Conservation (phyloP, 805 yeast species). For the Myxozyma kluyveri region DNA sequence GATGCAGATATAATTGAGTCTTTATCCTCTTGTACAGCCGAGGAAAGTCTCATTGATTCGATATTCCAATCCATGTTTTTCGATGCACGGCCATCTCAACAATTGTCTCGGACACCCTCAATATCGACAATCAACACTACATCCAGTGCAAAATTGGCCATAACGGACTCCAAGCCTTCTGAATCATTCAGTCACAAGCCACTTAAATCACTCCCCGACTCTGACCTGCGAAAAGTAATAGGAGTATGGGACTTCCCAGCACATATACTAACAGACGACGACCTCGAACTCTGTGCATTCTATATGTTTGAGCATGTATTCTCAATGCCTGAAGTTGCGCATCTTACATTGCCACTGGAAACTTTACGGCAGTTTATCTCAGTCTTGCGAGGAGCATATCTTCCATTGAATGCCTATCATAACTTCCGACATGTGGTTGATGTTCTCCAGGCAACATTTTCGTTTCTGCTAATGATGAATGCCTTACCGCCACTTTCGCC, state of each 20-base stretch:
- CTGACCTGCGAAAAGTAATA: too few relatives aligned
- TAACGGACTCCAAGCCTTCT: too few relatives aligned
- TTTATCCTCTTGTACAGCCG: not conserved
- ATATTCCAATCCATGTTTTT: conserved; percentile 13
- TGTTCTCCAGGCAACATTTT: conserved; percentile 86
- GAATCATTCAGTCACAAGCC: too few relatives aligned
- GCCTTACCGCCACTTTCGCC: conserved; percentile 38
- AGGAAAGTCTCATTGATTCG: conserved; percentile 5
- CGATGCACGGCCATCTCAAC: not conserved
- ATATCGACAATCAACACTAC: not conserved
- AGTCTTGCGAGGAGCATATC: conserved; percentile 72
- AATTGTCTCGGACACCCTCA: not conserved
- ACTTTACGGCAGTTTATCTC: conserved; percentile 59
- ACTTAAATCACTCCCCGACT: too few relatives aligned
- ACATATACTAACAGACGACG: conserved; percentile 23
- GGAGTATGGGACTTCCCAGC: conserved; percentile 31
- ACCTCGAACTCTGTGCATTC: conserved; percentile 41
- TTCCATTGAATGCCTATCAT: conserved; percentile 85
- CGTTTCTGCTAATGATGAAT: conserved; percentile 44
- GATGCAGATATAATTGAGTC: not conserved
- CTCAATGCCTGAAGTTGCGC: conserved; percentile 27
- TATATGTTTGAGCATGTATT: conserved; percentile 51
- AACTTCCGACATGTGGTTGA: conserved; percentile 95
- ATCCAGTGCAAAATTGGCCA: too few relatives aligned
- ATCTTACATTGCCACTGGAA: conserved; percentile 37